A percentile compares a stretch with the other conserved stretches of the same genome.
Conservation (phyloP, 345 rosid genomes). For the Gossypioides kirkii region DNA sequence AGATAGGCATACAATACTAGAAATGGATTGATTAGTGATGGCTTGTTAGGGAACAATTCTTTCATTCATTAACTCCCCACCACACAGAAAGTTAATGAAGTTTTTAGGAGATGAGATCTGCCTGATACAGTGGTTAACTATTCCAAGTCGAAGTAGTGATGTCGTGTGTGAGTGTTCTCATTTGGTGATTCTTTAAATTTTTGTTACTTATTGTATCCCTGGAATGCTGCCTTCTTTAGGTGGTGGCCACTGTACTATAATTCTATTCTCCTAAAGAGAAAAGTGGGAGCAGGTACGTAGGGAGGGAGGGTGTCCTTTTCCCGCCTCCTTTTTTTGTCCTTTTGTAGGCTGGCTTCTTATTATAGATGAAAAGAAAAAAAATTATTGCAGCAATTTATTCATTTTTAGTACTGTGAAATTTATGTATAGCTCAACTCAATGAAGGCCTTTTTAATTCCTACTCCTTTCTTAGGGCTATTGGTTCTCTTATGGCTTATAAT, state of each 20-base stretch:
- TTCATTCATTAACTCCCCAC: constrained; percentile 28
- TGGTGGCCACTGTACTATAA: constrained; percentile 49
- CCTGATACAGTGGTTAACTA: constrained; percentile 11
- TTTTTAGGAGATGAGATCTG: not conserved
- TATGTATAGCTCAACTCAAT: not conserved
- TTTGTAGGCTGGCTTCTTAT: constrained; percentile 30
- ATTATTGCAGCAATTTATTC: constrained; percentile 8
- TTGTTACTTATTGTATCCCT: constrained; percentile 27
- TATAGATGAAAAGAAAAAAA: constrained; percentile 23
- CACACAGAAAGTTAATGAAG: constrained; percentile 17
- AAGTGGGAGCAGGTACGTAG: not conserved
- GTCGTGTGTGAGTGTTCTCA: constrained; percentile 26
- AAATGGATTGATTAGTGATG: constrained; percentile 21
- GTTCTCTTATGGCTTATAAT: too few relatives aligned
- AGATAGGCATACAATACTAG: constrained; percentile 7
- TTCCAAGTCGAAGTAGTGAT: constrained; percentile 16
- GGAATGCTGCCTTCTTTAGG: constrained; percentile 23
- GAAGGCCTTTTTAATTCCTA: not conserved
- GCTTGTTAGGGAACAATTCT: constrained; percentile 28
- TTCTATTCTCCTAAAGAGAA: constrained; percentile 28
- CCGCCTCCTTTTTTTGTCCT: not conserved
- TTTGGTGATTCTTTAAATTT: constrained; percentile 45
- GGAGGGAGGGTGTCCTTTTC: constrained; percentile 5
- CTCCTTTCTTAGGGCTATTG: too few relatives aligned
- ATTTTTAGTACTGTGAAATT: not conserved